Evolutionary conservation across 2,329 filamentous ascomycete genomes (phyloP), one percentile per base, ranked within the genome.

Genomic region (Clathrospora elynae): DNA sequence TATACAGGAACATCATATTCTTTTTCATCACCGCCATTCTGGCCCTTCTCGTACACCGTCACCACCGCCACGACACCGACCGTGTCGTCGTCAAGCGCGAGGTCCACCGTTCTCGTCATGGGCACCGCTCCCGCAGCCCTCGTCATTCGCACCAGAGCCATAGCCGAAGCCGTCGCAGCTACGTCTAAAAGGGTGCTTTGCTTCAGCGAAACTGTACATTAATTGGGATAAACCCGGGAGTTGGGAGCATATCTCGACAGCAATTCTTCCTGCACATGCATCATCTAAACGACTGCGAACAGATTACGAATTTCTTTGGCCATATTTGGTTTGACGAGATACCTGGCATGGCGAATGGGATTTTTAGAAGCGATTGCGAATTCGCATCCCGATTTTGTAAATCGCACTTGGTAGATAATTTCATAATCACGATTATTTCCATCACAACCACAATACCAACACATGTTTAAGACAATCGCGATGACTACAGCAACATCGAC

Each of bases 21-120:
- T 69, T 69, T 52, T 66, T 67, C 62, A 48, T 67, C 40, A 67
- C 65, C 30, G 54, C 58, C 40, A 31, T 78, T 18, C 75, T 93
- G 29, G 89, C 90, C 75, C 70, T 85, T 73, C 66, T 77, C n/a
- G 73, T 78, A 37, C 68, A 73, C 57, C 73, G 67, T 40, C 65
- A 76, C 49, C 66, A 76, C 68, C 65, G 64, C 35, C 58, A 71
- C 36, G 46, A 54, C 49, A 69, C 74, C 55, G 75, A 79, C 55
- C 70, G 72, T 41, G 78, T 81, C 57, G 75, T 75, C 54, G 71
- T 77, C 53, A 78, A 79, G 60, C 76, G 77, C 58, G 75, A 79
- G 55, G 75, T 70, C 30, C 74, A 76, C 56, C 67, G 62, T 46
- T 72, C 68, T 16, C 71, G 74, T 40, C 73, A 74, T 55, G 66